A percentile compares a stretch with the other conserved stretches of the same genome.
phyloP scores from a whole-genome alignment of 805 yeast species.

The Barnettozyma californica region DNA sequence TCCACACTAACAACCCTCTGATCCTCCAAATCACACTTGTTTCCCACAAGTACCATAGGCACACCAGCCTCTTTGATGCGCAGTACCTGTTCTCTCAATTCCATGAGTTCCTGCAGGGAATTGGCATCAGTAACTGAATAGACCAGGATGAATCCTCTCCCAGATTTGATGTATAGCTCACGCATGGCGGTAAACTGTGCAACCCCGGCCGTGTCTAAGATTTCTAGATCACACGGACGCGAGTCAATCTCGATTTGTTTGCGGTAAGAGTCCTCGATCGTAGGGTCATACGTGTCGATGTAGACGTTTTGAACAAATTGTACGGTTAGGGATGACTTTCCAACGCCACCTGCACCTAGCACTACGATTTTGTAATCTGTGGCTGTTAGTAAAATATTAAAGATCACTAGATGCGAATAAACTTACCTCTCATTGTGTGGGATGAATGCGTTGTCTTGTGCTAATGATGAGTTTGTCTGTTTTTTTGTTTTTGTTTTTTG shows the following conservation, averaged over 20 bases:
- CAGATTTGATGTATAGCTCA: conserved; percentile 79
- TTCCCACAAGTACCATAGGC: conserved; percentile 89
- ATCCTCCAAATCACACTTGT: conserved; percentile 77
- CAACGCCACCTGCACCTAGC: conserved; percentile 96
- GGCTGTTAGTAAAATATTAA: conserved; percentile 6
- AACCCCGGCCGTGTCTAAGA: conserved; percentile 88
- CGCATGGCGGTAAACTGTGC: conserved; percentile 97
- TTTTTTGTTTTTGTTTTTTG: background rate
- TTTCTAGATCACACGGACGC: conserved; percentile 78
- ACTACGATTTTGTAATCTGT: conserved; percentile 84
- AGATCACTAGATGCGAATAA: background rate
- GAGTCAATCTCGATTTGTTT: conserved; percentile 87
- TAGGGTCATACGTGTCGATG: conserved; percentile 91
- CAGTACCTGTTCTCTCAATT: conserved; percentile 77
- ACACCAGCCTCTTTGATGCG: conserved; percentile 76
- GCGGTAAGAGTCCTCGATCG: conserved; percentile 92
- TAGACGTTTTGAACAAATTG: conserved; percentile 89
- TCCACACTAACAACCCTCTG: conserved; percentile 74
- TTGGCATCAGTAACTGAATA: conserved; percentile 76
- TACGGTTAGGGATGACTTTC: conserved; percentile 89
- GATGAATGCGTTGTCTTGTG: background rate
- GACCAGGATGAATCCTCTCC: conserved; percentile 84
- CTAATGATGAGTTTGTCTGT: background rate
- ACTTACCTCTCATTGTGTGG: conserved; percentile 15
- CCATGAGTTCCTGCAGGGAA: conserved; percentile 72